phyloP scores from a whole-genome alignment of 306 rosid genomes.

The Gleditsia sinensis region DNA sequence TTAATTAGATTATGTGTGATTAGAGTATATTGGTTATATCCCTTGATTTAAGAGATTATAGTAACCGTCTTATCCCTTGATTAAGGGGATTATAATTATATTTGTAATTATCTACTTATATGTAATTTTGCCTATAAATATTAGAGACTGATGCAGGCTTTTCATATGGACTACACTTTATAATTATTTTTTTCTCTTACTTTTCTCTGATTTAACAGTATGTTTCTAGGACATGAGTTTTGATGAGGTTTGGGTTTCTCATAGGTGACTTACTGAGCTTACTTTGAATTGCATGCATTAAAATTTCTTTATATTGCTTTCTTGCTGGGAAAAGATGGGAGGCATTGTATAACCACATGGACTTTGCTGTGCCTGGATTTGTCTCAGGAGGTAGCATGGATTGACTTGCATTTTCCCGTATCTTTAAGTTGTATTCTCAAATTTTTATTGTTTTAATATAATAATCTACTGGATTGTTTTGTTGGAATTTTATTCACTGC shows the following conservation, averaged over 20 bases:
- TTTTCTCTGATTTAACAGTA: too few species aligned
- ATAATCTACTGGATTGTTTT: neutral
- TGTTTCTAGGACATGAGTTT: neutral
- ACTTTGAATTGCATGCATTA: neutral
- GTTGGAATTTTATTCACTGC: neutral
- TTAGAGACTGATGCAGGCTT: too few species aligned
- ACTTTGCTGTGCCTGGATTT: neutral
- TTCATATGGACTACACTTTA: too few species aligned
- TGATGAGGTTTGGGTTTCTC: neutral
- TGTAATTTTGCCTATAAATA: too few species aligned
- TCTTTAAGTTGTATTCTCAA: neutral
- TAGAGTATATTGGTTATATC: too few species aligned
- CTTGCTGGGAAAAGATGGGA: neutral
- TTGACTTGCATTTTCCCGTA: neutral
- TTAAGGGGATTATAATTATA: too few species aligned
- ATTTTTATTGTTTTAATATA: neutral
- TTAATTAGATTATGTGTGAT: too few species aligned
- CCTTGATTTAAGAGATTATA: too few species aligned
- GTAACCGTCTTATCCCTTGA: too few species aligned
- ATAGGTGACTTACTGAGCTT: neutral
- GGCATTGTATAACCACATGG: neutral
- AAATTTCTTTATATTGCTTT: neutral
- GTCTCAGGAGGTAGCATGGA: neutral
- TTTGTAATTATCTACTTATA: too few species aligned
- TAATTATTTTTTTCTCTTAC: too few species aligned